These are phyloP conservation scores for Porpolomopsis calyptriformis DNA, from an alignment of 768 basidiomycete genomes.

Conservation along the genomic window DNA sequence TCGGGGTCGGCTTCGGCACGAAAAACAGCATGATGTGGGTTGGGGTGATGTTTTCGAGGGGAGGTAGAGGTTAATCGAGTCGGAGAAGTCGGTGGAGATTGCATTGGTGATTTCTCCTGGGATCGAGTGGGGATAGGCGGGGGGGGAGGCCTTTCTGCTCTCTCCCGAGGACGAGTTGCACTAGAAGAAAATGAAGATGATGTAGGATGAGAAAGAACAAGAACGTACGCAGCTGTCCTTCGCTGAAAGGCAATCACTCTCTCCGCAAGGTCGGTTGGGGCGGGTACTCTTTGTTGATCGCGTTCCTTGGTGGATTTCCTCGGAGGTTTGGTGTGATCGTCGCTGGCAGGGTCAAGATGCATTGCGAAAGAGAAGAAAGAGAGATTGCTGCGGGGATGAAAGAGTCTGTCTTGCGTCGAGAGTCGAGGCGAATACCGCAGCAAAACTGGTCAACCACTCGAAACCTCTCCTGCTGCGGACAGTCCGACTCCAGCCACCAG, in stretches of 20 bases:
- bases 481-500: conserved; percentile 54
- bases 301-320: conserved; percentile 33
- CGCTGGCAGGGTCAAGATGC: conserved; percentile 16
- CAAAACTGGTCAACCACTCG: not conserved
- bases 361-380: conserved; percentile 15
- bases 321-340: conserved; percentile 18
- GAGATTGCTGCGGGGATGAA: not conserved
- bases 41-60: conserved; percentile 22
- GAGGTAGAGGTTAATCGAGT: conserved; percentile 21
- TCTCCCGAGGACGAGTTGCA: conserved; percentile 35
- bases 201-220: conserved; percentile 2
- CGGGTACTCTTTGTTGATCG: conserved; percentile 17
- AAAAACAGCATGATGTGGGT: conserved; percentile 26
- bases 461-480: too few relatives aligned
- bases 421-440: not conserved
- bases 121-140: conserved; percentile 19
- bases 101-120: conserved; percentile 17
- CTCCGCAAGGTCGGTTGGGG: conserved; percentile 38
- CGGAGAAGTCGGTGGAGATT: conserved; percentile 22
- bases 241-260: conserved; percentile 59
- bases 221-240: conserved; percentile 45
- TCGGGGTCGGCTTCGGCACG: conserved; percentile 51
- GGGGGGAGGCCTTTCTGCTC: conserved; percentile 29
- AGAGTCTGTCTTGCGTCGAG: not conserved
- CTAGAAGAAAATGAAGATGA: conserved; percentile 17